A percentile compares a stretch with the other conserved stretches of the same genome.
Evolutionary conservation across 495 filamentous ascomycete species (phyloP).

Genomic region (Tetracladium marchalianum): DNA sequence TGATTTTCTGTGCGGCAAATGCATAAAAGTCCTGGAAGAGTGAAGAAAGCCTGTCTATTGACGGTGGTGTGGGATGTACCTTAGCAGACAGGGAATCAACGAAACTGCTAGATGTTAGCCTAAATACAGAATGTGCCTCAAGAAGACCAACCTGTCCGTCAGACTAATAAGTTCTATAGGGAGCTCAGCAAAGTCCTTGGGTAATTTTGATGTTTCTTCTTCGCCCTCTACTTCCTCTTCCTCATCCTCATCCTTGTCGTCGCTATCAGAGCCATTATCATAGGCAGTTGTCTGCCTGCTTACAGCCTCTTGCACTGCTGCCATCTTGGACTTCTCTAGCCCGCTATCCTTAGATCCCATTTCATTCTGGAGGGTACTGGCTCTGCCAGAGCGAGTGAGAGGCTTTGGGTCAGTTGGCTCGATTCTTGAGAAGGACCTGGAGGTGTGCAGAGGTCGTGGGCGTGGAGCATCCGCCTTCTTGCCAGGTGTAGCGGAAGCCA

Average conservation of each 20-base stretch:
- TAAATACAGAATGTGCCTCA: background rate
- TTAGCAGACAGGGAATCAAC: conserved; percentile 84
- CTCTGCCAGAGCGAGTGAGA: conserved; percentile 39
- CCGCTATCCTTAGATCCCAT: conserved; percentile 31
- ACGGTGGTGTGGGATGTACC: conserved; percentile 74
- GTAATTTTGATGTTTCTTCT: conserved; percentile 39
- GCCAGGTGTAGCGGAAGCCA: conserved; percentile 11
- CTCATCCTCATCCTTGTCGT: conserved; percentile 23
- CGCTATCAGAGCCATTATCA: conserved; percentile 6
- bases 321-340: conserved; percentile 12
- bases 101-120: conserved; percentile 46
- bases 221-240: conserved; percentile 43
- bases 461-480: conserved; percentile 11
- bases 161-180: conserved; percentile 87
- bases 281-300: conserved; percentile 7
- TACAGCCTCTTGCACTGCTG: background rate
- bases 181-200: conserved; percentile 70
- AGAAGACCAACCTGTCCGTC: conserved; percentile 61
- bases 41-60: conserved; percentile 71
- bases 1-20: conserved; percentile 71
- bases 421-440: conserved; percentile 19
- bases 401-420: conserved; percentile 28
- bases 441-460: conserved; percentile 22
- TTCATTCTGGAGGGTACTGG: conserved; percentile 52
- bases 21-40: conserved; percentile 93